Evolutionary conservation across 129 eudicot species (phyloP).

Genomic region (sunflower (Helianthus annuus)): HanXRQr2.0-SUNRISE NC_035442.2:52607221-52607720

Average conservation of each 20-base stretch:
- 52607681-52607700: too few species aligned
- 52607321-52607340: too few species aligned
- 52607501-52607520: neutral
- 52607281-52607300: too few species aligned
- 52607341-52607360: too few species aligned
- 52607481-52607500: constrained; percentile 2
- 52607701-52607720: too few species aligned
- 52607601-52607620: constrained; percentile 92
- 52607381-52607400: constrained; percentile 61
- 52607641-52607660: too few species aligned
- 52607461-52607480: constrained; percentile 42
- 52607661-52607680: too few species aligned
- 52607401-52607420: constrained; percentile 68
- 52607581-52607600: constrained; percentile 92
- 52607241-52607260: constrained; percentile 90
- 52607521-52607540: constrained; percentile 53
- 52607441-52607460: constrained; percentile 66
- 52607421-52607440: constrained; percentile 84
- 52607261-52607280: constrained; percentile 83
- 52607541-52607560: constrained; percentile 48
- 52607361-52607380: too few species aligned
- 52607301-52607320: too few species aligned
- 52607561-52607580: constrained; percentile 75
- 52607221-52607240: constrained; percentile 91
- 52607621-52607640: constrained; percentile 76